Base-by-base conservation (phyloP, 139 green algal genomes). In the Eudorina sp. region DNA sequence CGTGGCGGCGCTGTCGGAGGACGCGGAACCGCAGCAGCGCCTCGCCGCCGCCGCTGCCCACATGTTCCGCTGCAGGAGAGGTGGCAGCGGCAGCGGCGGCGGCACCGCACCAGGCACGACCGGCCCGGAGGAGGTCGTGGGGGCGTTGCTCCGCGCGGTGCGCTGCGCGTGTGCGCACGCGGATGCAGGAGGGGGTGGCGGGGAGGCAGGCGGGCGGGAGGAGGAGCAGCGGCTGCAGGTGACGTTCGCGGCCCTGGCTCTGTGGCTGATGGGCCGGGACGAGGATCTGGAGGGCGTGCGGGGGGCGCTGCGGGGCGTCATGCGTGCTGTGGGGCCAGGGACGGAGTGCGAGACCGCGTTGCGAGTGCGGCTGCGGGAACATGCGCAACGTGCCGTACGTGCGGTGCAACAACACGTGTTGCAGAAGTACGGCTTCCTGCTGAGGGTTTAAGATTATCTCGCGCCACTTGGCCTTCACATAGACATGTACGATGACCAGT, bases 401-500 rank as follows among this genome's bases (percentile, higher is more conserved):
- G 80, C 80, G 11, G 80, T 86, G 19, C 80, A 36, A 16, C 18
- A 66, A 14, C 80, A 86, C 41, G 58, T 86, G 31, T 31, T 64
- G 29, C 9, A 46, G 11, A 77, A 46, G 53, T 77, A 74, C 21
- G 84, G 84, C 4, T 83, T 83, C 25, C 1, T 53, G 53, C 53
- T 84, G 11, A 76, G 51, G 29, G 4, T 84, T 38, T 78, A 45
- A 66, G 1, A 16, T 58, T n/a, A n/a, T n/a, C n/a, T n/a, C n/a
- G n/a, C n/a, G n/a, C n/a, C n/a, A n/a, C n/a, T n/a, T n/a, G n/a
- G n/a, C n/a, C n/a, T n/a, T n/a, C n/a, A n/a, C n/a, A n/a, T n/a
- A n/a, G n/a, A n/a, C n/a, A n/a, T n/a, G n/a, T n/a, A n/a, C n/a
- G n/a, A n/a, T n/a, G n/a, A n/a, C n/a, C n/a, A n/a, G n/a, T n/a